Evolutionary conservation across 495 filamentous ascomycete genomes (phyloP).

Genomic region (Haplographium delicatum): DNA sequence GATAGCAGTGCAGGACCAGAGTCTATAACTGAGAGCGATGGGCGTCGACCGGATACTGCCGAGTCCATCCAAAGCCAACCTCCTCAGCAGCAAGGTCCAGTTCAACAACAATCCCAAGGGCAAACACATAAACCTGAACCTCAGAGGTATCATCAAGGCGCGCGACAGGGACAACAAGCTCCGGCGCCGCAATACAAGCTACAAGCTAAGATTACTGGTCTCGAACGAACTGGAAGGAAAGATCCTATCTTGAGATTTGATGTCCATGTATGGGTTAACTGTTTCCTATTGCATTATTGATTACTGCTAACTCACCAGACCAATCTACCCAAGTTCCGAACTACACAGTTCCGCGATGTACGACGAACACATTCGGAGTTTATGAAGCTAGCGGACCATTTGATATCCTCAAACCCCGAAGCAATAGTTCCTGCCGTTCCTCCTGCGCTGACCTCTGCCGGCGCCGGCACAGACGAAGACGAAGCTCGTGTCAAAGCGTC

Average conservation of each 20-base stretch:
- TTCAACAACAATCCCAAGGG: constrained; percentile 27
- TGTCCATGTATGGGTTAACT: constrained; percentile 69
- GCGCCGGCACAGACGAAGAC: constrained; percentile 95
- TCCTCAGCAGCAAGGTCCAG: constrained; percentile 29
- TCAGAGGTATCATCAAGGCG: constrained; percentile 33
- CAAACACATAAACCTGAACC: constrained; percentile 39
- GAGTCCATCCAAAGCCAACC: constrained; percentile 40
- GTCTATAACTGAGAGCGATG: constrained; percentile 21
- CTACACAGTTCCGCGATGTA: constrained; percentile 96
- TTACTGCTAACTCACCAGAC: constrained; percentile 53
- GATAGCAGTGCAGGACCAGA: constrained; percentile 19
- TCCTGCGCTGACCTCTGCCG: constrained; percentile 82
- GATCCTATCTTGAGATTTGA: constrained; percentile 95
- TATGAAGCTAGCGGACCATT: constrained; percentile 85
- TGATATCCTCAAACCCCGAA: constrained; percentile 94
- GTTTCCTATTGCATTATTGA: too few relatives aligned
- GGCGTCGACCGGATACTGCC: constrained; percentile 34
- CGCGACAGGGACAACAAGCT: constrained; percentile 31
- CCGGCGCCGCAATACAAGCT: constrained; percentile 68
- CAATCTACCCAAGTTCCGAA: constrained; percentile 94
- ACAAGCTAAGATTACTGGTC: constrained; percentile 85
- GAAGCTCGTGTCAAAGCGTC: constrained; percentile 81
- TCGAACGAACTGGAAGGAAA: constrained; percentile 91
- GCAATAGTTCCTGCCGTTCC: constrained; percentile 97
- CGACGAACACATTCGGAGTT: constrained; percentile 95